These are phyloP conservation scores for Coccomyxa sp. DNA, from an alignment of 139 green algal genomes.

Conservation along the genomic window DNA sequence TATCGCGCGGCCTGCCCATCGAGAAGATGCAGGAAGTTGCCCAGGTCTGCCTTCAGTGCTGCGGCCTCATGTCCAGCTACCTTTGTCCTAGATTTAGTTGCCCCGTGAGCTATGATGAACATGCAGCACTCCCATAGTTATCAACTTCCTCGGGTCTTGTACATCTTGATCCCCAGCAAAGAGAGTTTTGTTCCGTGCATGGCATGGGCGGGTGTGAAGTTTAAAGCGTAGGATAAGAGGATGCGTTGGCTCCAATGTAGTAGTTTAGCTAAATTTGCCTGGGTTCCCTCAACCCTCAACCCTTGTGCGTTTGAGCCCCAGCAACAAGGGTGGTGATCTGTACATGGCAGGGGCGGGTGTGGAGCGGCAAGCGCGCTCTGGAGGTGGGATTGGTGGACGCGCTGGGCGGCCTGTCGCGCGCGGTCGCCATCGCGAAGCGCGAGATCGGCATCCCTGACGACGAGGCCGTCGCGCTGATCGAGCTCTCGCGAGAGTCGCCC, in stretches of 20 bases:
- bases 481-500: slow-evolving; percentile 39
- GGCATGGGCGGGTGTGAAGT: slow-evolving; percentile 89
- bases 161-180: no score
- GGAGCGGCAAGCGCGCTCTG: slow-evolving; percentile 67
- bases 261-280: no score
- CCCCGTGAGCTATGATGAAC: background rate
- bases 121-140: background rate
- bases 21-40: slow-evolving; percentile 56
- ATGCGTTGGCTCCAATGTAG: no score
- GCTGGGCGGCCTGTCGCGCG: slow-evolving; percentile 71
- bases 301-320: background rate
- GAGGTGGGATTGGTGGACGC: slow-evolving; percentile 76
- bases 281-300: no score
- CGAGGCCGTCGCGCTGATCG: slow-evolving; percentile 33
- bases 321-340: background rate
- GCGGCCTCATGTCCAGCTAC: background rate
- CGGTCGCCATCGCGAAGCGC: slow-evolving; percentile 76
- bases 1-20: slow-evolving; percentile 46
- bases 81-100: background rate
- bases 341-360: slow-evolving; percentile 79
- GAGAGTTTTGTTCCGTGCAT: no score
- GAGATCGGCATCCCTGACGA: slow-evolving; percentile 49
- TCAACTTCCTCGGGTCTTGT: no score
- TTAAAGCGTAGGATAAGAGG: no score
- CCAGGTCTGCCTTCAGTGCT: background rate